phyloP scores from a whole-genome alignment of 495 filamentous ascomycete genomes.

The Hyaloscypha hepaticicola region DNA sequence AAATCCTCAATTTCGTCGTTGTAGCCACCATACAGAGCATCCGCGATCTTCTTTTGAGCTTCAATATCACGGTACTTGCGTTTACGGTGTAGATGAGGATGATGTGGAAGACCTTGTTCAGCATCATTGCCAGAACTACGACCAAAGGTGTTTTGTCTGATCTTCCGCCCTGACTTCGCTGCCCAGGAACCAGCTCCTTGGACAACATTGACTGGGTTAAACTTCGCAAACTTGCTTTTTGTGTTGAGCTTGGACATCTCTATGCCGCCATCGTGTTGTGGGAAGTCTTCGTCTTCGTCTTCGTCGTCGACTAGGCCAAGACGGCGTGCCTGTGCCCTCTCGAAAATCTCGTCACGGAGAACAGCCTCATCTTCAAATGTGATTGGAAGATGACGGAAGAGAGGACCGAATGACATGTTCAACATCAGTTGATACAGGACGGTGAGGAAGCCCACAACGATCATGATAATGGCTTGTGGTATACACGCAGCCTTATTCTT shows the following conservation, averaged over 20 bases:
- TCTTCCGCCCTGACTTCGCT: conserved; percentile 24
- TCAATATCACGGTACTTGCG: conserved; percentile 50
- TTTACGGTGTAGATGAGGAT: conserved; percentile 39
- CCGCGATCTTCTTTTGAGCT: conserved; percentile 68
- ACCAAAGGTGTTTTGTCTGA: conserved; percentile 20
- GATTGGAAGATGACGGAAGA: conserved; percentile 88
- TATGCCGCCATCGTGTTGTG: conserved; percentile 45
- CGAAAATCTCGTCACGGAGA: conserved; percentile 83
- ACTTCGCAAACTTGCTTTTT: conserved; percentile 27
- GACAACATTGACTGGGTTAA: conserved; percentile 47
- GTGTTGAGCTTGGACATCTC: conserved; percentile 49
- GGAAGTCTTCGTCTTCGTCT: conserved; percentile 5
- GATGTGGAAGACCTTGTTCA: conserved; percentile 37
- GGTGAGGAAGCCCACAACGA: conserved; percentile 68
- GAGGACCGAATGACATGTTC: conserved; percentile 80
- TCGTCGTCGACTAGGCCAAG: conserved; percentile 54
- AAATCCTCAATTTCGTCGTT: conserved; percentile 93
- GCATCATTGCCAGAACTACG: conserved; percentile 42
- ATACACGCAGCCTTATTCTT: conserved; percentile 60
- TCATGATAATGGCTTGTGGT: conserved; percentile 88
- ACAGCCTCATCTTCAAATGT: conserved; percentile 95
- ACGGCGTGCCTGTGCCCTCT: conserved; percentile 66
- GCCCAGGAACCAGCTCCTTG: conserved; percentile 50
- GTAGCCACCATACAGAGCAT: conserved; percentile 80
- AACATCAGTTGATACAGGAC: conserved; percentile 78